Base-by-base conservation (phyloP, 345 rosid species). In the Durio zibethinus region DNA sequence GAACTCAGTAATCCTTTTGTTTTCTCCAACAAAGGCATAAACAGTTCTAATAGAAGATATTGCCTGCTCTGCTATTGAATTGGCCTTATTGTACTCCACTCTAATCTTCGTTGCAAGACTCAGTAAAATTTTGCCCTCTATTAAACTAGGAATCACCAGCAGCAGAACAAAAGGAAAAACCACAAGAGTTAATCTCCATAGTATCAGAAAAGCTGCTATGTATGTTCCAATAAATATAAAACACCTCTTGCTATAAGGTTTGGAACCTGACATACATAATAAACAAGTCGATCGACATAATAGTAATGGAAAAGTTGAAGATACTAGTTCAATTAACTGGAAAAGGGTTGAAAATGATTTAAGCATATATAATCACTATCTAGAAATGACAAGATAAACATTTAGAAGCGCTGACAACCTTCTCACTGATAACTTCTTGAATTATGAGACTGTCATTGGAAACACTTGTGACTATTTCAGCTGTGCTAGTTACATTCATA, bases 391-490 rank as follows among this genome's bases (percentile, higher is more conserved):
- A 36, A n/a, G 71, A 61, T 25, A 0, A 56, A 21, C 25, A 56
- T 36, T 47, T 15, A 47, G 52, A 47, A 59, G 8, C 3, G 40
- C 7, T 35, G 35, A 2, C 16, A 18, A 91, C 97, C 93, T 92
- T 94, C 78, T 92, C 94, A 59, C 94, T 85, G 0, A 92, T 89
- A 63, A 78, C 94, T 62, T 94, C 94, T 83, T 90, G 98, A 78
- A 94, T 90, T 31, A 90, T 75, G 23, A 92, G 88, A 77, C 87
- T 88, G 60, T 94, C 97, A 60, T 85, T 91, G 27, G 96, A 90
- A 72, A 94, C 93, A 69, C 92, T 89, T 7, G 89, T 89, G 84
- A 94, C 82, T 56, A 91, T 89, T 70, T 94, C 94, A 9, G 94
- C 80, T 16, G 93, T 87, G 75, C 88, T 88, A 5, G 91, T 86